Conservation (phyloP, 306 rosid genomes). For the Lagenaria siceraria region DNA sequence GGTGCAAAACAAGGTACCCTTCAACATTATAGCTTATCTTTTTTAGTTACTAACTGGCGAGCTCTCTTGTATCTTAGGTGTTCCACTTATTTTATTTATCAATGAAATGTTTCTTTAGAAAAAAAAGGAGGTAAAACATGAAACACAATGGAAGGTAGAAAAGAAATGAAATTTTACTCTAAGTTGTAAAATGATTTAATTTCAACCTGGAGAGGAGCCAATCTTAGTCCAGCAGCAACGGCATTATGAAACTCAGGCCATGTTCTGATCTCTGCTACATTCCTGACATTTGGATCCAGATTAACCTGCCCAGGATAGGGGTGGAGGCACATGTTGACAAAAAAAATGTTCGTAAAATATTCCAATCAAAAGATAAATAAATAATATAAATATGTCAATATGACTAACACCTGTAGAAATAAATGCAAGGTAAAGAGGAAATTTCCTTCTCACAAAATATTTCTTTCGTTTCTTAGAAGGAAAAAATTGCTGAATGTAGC, state of each 20-base stretch:
- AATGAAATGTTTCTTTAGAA: too few species aligned
- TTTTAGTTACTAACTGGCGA: too few species aligned
- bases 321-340: neutral
- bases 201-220: constrained; percentile 90
- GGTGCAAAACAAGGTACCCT: too few species aligned
- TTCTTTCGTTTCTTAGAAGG: neutral
- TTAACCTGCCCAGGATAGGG: constrained; percentile 46
- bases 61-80: too few species aligned
- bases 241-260: constrained; percentile 99
- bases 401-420: neutral
- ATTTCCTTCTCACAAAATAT: neutral
- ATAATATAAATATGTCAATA: neutral
- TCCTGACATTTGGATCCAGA: constrained; percentile 73
- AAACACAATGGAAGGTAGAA: neutral
- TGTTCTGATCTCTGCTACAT: constrained; percentile 75
- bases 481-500: neutral
- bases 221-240: constrained; percentile 93
- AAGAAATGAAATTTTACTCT: neutral
- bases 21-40: too few species aligned
- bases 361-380: neutral
- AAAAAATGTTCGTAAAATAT: neutral
- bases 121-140: neutral
- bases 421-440: constrained; percentile 3
- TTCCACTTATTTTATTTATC: too few species aligned
- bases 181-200: neutral